Conservation (phyloP, 352 stramenopile genomes). For the Pythium folliculosum region DNA sequence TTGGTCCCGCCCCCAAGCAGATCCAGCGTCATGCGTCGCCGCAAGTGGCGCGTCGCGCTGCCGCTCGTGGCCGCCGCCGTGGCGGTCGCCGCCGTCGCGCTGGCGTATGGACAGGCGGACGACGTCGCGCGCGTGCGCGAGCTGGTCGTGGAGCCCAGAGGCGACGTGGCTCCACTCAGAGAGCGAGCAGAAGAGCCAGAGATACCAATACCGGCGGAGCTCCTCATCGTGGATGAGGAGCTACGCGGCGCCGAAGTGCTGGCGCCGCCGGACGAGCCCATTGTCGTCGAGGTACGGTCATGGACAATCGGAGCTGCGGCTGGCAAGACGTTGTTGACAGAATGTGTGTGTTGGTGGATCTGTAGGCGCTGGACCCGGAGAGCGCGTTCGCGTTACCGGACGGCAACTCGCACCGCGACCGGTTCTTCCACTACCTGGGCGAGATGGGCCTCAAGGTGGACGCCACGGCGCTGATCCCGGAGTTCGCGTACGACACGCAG, state of each 20-base stretch:
- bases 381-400: background rate
- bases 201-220: background rate
- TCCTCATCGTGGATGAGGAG: background rate
- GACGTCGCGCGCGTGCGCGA: background rate
- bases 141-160: constrained; percentile 11
- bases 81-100: constrained; percentile 3
- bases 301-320: too few species aligned
- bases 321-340: background rate
- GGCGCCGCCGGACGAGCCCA: background rate
- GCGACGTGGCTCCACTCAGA: constrained; percentile 4
- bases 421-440: constrained; percentile 25
- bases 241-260: too few species aligned
- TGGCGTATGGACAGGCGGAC: constrained; percentile 2
- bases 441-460: constrained; percentile 24
- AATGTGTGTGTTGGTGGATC: background rate
- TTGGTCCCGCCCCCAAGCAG: too few species aligned
- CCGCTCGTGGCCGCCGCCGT: constrained; percentile 16
- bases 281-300: background rate
- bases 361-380: background rate
- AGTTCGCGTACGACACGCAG: constrained; percentile 54
- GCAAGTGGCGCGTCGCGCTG: constrained; percentile 13
- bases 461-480: constrained; percentile 34
- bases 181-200: background rate
- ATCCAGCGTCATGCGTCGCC: constrained; percentile 20
- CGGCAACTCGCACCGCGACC: constrained; percentile 16